A percentile compares a stretch with the other conserved stretches of the same genome.
phyloP scores from a whole-genome alignment of 148 eudicot species.

The Chenopodium quinoa region DNA sequence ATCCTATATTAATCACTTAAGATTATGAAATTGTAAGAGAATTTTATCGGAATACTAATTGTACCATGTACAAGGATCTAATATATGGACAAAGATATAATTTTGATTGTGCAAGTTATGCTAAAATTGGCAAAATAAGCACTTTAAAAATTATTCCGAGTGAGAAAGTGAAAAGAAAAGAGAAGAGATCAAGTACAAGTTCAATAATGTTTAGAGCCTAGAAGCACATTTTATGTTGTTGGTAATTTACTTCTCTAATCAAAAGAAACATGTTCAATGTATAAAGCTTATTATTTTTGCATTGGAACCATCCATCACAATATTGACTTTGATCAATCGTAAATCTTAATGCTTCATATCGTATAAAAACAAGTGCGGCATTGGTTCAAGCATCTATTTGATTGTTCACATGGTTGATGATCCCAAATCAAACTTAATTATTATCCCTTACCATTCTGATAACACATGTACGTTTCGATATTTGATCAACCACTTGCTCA shows the following conservation, averaged over 20 bases:
- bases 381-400: neutral
- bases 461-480: neutral
- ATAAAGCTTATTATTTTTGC: neutral
- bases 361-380: neutral
- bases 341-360: neutral
- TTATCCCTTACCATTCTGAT: neutral
- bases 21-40: too few relatives aligned
- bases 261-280: slow-evolving; percentile 7
- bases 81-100: too few relatives aligned
- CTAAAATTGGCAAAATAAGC: too few relatives aligned
- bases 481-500: slow-evolving; percentile 9
- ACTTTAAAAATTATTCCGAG: too few relatives aligned
- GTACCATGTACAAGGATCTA: too few relatives aligned
- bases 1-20: too few relatives aligned
- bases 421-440: slow-evolving; percentile 1
- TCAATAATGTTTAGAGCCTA: neutral
- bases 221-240: neutral
- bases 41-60: too few relatives aligned
- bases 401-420: slow-evolving; percentile 10
- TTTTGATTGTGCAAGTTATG: too few relatives aligned
- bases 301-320: neutral
- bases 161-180: too few relatives aligned
- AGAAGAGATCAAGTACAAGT: neutral
- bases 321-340: neutral
- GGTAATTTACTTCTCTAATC: neutral